These are phyloP conservation scores for Ogataea nitratoaversa DNA, from an alignment of 805 yeast genomes.

Conservation along the genomic window DNA sequence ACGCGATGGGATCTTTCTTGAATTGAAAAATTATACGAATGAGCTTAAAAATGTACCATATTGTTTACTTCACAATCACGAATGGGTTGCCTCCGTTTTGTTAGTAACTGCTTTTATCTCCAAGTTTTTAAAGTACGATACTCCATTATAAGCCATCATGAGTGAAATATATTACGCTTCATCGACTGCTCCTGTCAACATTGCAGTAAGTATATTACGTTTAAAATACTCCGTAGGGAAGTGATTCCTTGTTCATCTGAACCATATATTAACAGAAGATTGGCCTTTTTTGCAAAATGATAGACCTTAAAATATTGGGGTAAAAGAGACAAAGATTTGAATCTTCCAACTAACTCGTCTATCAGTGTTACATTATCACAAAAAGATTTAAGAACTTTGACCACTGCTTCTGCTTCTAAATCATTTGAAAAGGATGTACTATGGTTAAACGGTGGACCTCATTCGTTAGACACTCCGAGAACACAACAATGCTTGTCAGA, in stretches of 20 bases:
- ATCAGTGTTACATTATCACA: slow-evolving; percentile 93
- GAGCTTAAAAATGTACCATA: too few relatives aligned
- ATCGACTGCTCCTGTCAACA: slow-evolving; percentile 94
- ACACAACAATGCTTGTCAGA: slow-evolving; percentile 74
- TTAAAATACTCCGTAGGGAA: too few relatives aligned
- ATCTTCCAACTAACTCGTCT: slow-evolving; percentile 93
- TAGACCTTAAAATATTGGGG: slow-evolving; percentile 98
- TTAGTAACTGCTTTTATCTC: not conserved
- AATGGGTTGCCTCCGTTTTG: too few relatives aligned
- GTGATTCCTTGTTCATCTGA: too few relatives aligned
- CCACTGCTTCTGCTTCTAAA: slow-evolving; percentile 75
- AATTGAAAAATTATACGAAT: too few relatives aligned
- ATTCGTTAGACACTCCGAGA: slow-evolving; percentile 59
- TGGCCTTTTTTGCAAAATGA: not conserved
- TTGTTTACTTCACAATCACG: too few relatives aligned
- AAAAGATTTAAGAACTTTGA: slow-evolving; percentile 83
- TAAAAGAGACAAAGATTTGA: slow-evolving; percentile 82
- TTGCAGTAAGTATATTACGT: slow-evolving; percentile 75
- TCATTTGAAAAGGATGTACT: slow-evolving; percentile 59
- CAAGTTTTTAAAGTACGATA: not conserved
- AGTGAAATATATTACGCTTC: slow-evolving; percentile 58
- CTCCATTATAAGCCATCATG: slow-evolving; percentile 18
- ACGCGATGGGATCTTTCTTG: too few relatives aligned
- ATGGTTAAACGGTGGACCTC: slow-evolving; percentile 83
- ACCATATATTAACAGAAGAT: slow-evolving; percentile 9